Evolutionary conservation across 805 yeast genomes (phyloP).

Genomic region (Pichia ethanolica): DNA sequence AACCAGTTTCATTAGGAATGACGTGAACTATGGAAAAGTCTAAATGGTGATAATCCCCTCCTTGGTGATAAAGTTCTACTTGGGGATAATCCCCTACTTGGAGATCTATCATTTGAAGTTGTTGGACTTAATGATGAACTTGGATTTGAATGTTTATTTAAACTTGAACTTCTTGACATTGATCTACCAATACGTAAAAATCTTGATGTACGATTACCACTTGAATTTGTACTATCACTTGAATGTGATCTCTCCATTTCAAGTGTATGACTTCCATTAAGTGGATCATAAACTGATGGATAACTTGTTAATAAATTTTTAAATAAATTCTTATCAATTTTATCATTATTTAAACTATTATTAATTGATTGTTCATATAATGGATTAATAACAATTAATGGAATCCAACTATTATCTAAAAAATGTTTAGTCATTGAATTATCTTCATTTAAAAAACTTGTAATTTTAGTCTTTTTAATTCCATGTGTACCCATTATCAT

Average conservation of each 20-base stretch:
- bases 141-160: not conserved
- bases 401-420: slow-evolving; percentile 38
- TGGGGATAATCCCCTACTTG: slow-evolving; percentile 20
- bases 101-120: slow-evolving; percentile 4
- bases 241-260: slow-evolving; percentile 9
- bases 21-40: slow-evolving; percentile 13
- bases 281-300: slow-evolving; percentile 14
- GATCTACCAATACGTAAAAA: slow-evolving; percentile 18
- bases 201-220: slow-evolving; percentile 13
- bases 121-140: slow-evolving; percentile 1
- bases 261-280: not conserved
- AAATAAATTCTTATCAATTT: slow-evolving; percentile 3
- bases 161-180: slow-evolving; percentile 10
- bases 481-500: slow-evolving; percentile 40
- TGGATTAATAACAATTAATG: slow-evolving; percentile 40
- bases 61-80: slow-evolving; percentile 21
- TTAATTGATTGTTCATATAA: slow-evolving; percentile 13
- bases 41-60: slow-evolving; percentile 27
- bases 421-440: slow-evolving; percentile 42
- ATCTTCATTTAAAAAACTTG: slow-evolving; percentile 30
- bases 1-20: not conserved
- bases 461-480: slow-evolving; percentile 30
- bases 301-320: slow-evolving; percentile 8
- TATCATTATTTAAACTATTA: not conserved
- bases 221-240: not conserved